Conservation (phyloP, 257 asterid species). For the Orobanche coerulescens region DNA sequence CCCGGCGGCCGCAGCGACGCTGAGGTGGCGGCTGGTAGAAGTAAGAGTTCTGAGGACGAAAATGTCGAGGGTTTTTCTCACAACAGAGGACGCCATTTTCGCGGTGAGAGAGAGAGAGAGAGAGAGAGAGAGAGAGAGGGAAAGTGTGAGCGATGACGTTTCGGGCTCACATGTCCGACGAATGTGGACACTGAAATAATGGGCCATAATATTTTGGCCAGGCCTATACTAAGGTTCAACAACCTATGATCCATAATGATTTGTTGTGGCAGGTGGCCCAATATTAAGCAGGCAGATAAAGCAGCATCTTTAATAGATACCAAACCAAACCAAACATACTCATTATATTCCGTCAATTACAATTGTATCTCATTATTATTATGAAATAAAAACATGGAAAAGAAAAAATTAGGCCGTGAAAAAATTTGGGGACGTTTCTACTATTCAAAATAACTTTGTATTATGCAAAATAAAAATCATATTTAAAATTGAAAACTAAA, state of each 20-base stretch:
- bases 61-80: slow-evolving; percentile 33
- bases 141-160: neutral
- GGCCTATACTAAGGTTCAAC: neutral
- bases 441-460: too few relatives aligned
- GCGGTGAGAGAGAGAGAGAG: slow-evolving; percentile 15
- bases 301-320: too few relatives aligned
- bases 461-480: too few relatives aligned
- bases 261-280: neutral
- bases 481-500: too few relatives aligned
- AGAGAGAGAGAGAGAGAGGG: neutral
- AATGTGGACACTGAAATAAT: neutral
- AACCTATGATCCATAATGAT: neutral
- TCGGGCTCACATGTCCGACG: slow-evolving; percentile 1
- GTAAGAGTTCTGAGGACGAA: slow-evolving; percentile 25
- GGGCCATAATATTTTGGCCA: neutral
- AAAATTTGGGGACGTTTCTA: too few relatives aligned
- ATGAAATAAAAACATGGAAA: too few relatives aligned
- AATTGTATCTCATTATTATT: too few relatives aligned
- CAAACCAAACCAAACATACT: too few relatives aligned
- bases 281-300: too few relatives aligned
- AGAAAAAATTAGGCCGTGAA: too few relatives aligned
- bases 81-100: slow-evolving; percentile 54
- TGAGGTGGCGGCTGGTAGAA: slow-evolving; percentile 28
- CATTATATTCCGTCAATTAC: too few relatives aligned
- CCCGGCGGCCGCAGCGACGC: slow-evolving; percentile 34